These are phyloP conservation scores for Fraxinus excelsior DNA, from an alignment of 257 asterid species.

Conservation along the genomic window DNA sequence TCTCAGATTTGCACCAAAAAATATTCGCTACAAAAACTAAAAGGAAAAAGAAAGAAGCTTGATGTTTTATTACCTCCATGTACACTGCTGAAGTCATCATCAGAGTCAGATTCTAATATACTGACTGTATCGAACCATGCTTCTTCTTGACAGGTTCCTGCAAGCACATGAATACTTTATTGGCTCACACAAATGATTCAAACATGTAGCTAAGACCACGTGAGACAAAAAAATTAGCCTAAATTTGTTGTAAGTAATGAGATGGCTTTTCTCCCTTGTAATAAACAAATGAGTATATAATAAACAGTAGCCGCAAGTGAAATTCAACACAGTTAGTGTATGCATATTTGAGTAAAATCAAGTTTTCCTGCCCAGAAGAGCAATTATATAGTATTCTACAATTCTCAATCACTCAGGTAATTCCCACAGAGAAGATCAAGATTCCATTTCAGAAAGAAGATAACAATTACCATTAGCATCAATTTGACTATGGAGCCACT, in stretches of 20 bases:
- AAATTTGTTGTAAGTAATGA: background rate
- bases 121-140: conserved; percentile 92
- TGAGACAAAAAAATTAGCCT: background rate
- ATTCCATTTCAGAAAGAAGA: conserved; percentile 8
- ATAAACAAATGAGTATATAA: too few species aligned
- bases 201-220: background rate
- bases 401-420: background rate
- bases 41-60: background rate
- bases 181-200: background rate
- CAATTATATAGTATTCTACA: background rate
- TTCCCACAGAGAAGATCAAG: conserved; percentile 13
- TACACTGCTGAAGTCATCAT: conserved; percentile 86
- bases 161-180: conserved; percentile 15
- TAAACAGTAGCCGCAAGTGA: too few species aligned
- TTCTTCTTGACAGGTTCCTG: conserved; percentile 84
- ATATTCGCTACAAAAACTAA: too few species aligned
- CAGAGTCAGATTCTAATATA: conserved; percentile 88
- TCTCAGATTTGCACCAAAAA: background rate
- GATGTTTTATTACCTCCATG: conserved; percentile 72
- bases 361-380: background rate
- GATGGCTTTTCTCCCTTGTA: too few species aligned
- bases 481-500: conserved; percentile 83
- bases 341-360: background rate
- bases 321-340: background rate
- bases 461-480: conserved; percentile 62